Base-by-base conservation (phyloP, 352 stramenopile genomes). In the Globisporangium middletonii region DNA sequence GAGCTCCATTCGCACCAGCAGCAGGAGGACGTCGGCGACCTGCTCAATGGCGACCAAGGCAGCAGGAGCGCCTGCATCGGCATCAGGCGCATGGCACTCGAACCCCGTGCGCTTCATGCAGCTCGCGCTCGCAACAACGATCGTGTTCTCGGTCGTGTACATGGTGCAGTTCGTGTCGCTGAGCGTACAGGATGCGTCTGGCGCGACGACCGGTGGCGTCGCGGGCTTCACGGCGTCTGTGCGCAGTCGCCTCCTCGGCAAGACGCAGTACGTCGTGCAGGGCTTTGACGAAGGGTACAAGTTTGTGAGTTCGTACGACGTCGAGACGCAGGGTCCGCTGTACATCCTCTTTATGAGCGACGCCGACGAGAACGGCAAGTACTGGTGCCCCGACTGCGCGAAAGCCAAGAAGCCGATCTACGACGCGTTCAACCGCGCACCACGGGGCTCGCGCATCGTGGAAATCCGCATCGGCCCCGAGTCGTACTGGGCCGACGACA, bases 291-390 rank as follows among this genome's bases (percentile, higher is more conserved):
- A 76, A 16, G 78, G 65, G 35, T 80, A 87, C 69, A 81, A 87
- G 63, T 88, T 88, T 37, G 81, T 91, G 59, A 79, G 75, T 49
- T 72, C 86, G 75, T 91, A 91, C 60, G 60, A 91, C 52, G 76
- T 89, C 28, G 59, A 68, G 51, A 65, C 49, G 15, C 78, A 85
- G 52, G 83, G 83, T 0, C 83, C 78, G 26, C 57, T 93, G 30
- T 93, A 86, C 56, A 66, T 93, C 28, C 58, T 93, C 46, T 88
- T 93, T 58, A 81, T 88, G 77, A 87, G 78, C 59, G 77, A 88
- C 66, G 72, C 62, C 9, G 69, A 89, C 65, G 69, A 57, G 33
- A 88, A 83, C 48, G 80, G 80, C 53, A 79, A 66, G n/a, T 89
- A 93, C 66, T 93, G 83, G 83, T 90, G 83, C 56, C 62, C 62